A percentile compares a stretch with the other conserved stretches of the same genome.
Conservation (phyloP, 1,284 basidiomycete genomes). For the Leccinum huronense region DNA sequence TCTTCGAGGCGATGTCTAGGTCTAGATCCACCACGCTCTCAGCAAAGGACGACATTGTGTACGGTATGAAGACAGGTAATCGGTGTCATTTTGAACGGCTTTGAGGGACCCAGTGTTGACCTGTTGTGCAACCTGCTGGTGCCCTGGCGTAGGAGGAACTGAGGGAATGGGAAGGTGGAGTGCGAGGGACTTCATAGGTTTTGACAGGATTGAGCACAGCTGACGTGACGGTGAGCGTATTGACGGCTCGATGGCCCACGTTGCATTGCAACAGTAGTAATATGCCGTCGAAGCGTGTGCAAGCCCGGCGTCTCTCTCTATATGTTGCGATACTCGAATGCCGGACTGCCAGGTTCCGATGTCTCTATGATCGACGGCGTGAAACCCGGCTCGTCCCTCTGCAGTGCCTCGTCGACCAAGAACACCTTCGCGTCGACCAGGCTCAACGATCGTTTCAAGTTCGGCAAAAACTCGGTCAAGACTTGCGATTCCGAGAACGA, state of each 20-base stretch:
- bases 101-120: constrained; percentile 38
- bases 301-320: not conserved
- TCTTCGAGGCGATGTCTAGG: constrained; percentile 34
- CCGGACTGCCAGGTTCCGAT: not conserved
- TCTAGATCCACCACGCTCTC: constrained; percentile 37
- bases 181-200: constrained; percentile 34
- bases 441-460: constrained; percentile 82
- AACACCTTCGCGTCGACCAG: constrained; percentile 56
- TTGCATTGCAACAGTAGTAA: constrained; percentile 32
- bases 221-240: constrained; percentile 34
- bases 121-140: constrained; percentile 39
- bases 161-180: constrained; percentile 41
- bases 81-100: constrained; percentile 50
- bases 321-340: not conserved
- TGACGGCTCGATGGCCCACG: constrained; percentile 45
- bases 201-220: constrained; percentile 35
- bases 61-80: constrained; percentile 37
- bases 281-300: no score
- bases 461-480: constrained; percentile 70
- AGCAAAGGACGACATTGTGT: constrained; percentile 30
- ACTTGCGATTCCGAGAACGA: constrained; percentile 87
- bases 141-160: constrained; percentile 51
- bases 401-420: constrained; percentile 44
- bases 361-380: not conserved
- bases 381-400: constrained; percentile 55